Evolutionary conservation across 31 red algal genomes (phyloP).

Genomic region (Endocladia muricata): DNA sequence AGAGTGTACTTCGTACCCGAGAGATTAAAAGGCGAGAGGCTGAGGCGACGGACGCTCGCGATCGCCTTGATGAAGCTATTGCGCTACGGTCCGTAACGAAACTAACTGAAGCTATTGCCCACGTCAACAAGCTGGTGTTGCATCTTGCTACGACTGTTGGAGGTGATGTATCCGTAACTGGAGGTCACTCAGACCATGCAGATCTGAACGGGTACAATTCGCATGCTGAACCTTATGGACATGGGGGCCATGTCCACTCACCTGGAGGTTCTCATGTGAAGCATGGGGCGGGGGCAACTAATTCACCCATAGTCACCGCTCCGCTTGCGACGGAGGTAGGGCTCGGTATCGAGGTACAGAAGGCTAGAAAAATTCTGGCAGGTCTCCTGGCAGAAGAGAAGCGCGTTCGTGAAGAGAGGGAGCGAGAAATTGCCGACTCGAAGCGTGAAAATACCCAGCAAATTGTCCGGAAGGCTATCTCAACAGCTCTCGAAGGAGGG

Average conservation of each 20-base stretch:
- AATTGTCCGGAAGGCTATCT: conserved; percentile 74
- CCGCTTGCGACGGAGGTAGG: conserved; percentile 63
- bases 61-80: conserved; percentile 86
- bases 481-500: conserved; percentile 54
- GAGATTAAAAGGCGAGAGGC: conserved; percentile 75
- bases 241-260: conserved; percentile 27
- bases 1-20: conserved; percentile 35
- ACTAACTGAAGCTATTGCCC: conserved; percentile 85
- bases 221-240: conserved; percentile 4
- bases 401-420: conserved; percentile 61
- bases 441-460: conserved; percentile 68
- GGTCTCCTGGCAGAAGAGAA: conserved; percentile 72
- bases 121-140: conserved; percentile 86
- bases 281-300: neutral
- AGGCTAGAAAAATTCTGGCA: conserved; percentile 69
- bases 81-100: conserved; percentile 66
- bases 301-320: conserved; percentile 12
- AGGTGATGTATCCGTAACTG: conserved; percentile 19
- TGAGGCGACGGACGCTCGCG: conserved; percentile 78
- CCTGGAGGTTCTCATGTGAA: conserved; percentile 4
- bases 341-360: conserved; percentile 77
- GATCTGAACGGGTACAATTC: conserved; percentile 4
- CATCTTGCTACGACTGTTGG: conserved; percentile 63
- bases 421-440: conserved; percentile 47
- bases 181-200: conserved; percentile 8